Conservation (phyloP, 768 basidiomycete species). For the Psilocybe azurescens region DNA sequence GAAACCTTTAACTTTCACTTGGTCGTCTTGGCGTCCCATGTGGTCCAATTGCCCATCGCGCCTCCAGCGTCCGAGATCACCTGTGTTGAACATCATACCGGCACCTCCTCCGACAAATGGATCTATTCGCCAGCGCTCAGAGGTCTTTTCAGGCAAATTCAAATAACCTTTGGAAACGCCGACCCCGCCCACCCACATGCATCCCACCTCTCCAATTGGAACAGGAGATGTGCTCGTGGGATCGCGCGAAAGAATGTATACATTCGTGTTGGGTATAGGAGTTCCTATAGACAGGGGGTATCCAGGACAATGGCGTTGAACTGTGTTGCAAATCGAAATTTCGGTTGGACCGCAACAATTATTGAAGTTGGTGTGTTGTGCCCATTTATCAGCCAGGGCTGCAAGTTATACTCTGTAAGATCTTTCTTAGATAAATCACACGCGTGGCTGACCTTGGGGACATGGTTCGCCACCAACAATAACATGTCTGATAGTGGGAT, state of each 20-base stretch:
- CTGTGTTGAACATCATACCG: slow-evolving; percentile 53
- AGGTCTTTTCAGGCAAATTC: slow-evolving; percentile 37
- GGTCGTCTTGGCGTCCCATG: slow-evolving; percentile 45
- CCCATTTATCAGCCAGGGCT: slow-evolving; percentile 51
- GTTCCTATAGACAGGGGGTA: slow-evolving; percentile 48
- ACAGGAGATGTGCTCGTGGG: slow-evolving; percentile 12
- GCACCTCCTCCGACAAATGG: slow-evolving; percentile 40
- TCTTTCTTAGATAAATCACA: neutral
- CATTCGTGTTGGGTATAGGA: slow-evolving; percentile 56
- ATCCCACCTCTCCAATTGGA: slow-evolving; percentile 23
- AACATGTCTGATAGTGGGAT: slow-evolving; percentile 53
- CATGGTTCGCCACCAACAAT: slow-evolving; percentile 60
- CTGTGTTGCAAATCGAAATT: slow-evolving; percentile 60
- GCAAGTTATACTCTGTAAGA: neutral
- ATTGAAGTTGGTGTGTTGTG: slow-evolving; percentile 43
- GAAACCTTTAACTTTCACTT: slow-evolving; percentile 58
- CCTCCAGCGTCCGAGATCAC: slow-evolving; percentile 39
- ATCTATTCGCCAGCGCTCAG: slow-evolving; percentile 46
- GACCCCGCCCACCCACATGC: slow-evolving; percentile 54
- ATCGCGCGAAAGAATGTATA: slow-evolving; percentile 33
- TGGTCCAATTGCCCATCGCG: slow-evolving; percentile 36
- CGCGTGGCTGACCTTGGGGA: slow-evolving; percentile 42
- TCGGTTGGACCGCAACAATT: slow-evolving; percentile 64
- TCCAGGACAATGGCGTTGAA: slow-evolving; percentile 46
- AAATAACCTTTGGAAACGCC: slow-evolving; percentile 33